Evolutionary conservation across 352 stramenopile species (phyloP).

Genomic region (Phytophthora nicotianae): DNA sequence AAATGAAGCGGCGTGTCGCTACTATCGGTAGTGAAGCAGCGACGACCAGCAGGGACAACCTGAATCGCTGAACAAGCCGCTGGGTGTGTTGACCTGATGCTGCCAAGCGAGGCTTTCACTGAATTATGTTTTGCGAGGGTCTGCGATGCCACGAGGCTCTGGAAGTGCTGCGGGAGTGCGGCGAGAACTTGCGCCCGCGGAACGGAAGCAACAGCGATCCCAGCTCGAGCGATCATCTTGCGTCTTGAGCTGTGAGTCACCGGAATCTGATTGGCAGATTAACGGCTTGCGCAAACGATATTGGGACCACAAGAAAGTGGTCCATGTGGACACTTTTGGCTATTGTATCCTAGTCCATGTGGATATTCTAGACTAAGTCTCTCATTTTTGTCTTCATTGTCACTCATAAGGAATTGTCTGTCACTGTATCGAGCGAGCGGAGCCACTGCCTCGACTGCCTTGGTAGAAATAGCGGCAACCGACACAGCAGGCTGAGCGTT

Average conservation of each 20-base stretch:
- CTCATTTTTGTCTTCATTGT: slow-evolving; percentile 31
- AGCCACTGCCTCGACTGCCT: not conserved
- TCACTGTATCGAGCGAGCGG: slow-evolving; percentile 16
- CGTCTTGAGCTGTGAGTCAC: slow-evolving; percentile 6
- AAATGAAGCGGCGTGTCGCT: slow-evolving; percentile 36
- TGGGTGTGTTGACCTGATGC: not conserved
- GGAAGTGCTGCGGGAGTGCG: slow-evolving; percentile 9
- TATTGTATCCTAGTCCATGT: too few relatives aligned
- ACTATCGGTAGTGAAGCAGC: slow-evolving; percentile 25
- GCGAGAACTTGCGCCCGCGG: slow-evolving; percentile 12
- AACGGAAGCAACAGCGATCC: slow-evolving; percentile 1
- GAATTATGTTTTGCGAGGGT: not conserved
- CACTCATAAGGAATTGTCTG: slow-evolving; percentile 42
- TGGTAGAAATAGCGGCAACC: slow-evolving; percentile 17
- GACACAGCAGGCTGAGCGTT: slow-evolving; percentile 16
- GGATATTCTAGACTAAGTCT: too few relatives aligned
- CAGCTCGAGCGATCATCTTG: slow-evolving; percentile 26
- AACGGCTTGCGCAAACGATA: slow-evolving; percentile 26
- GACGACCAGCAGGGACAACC: slow-evolving; percentile 10
- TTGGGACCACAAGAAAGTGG: slow-evolving; percentile 16
- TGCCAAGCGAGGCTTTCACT: slow-evolving; percentile 3
- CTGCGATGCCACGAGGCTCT: not conserved
- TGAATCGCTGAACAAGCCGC: slow-evolving; percentile 16
- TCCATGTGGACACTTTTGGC: slow-evolving; percentile 15
- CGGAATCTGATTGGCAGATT: not conserved